phyloP scores from a whole-genome alignment of 1,284 basidiomycete genomes.

The Blastosporella zonata region DNA sequence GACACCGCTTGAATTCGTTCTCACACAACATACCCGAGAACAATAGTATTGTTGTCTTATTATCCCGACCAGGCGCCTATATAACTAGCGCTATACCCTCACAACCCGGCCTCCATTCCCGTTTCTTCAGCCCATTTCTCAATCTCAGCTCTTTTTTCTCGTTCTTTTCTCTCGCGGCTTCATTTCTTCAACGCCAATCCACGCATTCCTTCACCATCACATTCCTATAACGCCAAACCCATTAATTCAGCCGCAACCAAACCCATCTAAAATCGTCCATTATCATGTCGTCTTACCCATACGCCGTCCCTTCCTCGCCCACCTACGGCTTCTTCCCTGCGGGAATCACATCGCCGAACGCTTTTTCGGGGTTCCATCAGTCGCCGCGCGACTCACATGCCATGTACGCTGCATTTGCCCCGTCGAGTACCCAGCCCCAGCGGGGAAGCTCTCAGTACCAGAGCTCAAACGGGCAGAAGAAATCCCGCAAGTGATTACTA shows the following conservation, averaged over 20 bases:
- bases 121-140: conserved; percentile 7
- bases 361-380: conserved; percentile 61
- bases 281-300: conserved; percentile 45
- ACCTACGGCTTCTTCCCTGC: conserved; percentile 63
- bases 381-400: conserved; percentile 63
- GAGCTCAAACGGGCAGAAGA: conserved; percentile 33
- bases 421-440: conserved; percentile 21
- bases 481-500: conserved; percentile 26
- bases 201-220: conserved; percentile 7
- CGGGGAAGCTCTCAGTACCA: conserved; percentile 25
- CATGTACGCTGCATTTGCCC: conserved; percentile 60
- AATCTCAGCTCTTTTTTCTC: conserved; percentile 2
- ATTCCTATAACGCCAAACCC: conserved; percentile 6
- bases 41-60: conserved; percentile 18
- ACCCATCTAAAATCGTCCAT: conserved; percentile 2
- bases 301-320: conserved; percentile 45
- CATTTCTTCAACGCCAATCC: conserved; percentile 1
- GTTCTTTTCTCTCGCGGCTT: neutral
- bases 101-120: conserved; percentile 6
- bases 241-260: conserved; percentile 3
- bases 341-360: conserved; percentile 56
- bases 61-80: conserved; percentile 9
- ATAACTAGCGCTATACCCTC: conserved; percentile 7
- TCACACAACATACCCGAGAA: conserved; percentile 8
- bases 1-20: conserved; percentile 3